phyloP scores from a whole-genome alignment of 2,329 filamentous ascomycete genomes.

The Microcyclosporella mali region DNA sequence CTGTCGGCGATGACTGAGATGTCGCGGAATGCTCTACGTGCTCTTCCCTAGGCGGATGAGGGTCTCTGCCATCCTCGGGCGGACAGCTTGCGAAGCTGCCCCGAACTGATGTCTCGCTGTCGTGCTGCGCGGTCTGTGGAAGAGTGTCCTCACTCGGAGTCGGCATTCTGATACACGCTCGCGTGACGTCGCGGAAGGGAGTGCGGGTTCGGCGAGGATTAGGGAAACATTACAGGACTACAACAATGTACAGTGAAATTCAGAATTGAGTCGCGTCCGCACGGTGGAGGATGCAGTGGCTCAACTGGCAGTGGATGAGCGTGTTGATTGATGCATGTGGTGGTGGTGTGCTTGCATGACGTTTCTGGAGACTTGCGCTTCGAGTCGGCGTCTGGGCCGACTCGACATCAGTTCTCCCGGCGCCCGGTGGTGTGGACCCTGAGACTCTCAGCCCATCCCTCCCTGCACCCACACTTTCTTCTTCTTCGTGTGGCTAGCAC shows the following conservation, averaged over 20 bases:
- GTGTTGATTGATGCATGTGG: neutral
- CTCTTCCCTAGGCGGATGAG: constrained; percentile 23
- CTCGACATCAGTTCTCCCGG: no score
- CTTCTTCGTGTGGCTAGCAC: no score
- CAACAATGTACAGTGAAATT: constrained; percentile 10
- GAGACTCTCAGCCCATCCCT: neutral
- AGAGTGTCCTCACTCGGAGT: constrained; percentile 19
- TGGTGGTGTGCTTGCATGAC: no score
- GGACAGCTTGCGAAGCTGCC: constrained; percentile 37
- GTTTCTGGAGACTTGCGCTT: no score
- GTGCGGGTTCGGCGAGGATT: constrained; percentile 6
- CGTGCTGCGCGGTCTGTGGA: constrained; percentile 1
- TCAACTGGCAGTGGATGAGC: neutral
- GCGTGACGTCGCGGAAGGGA: constrained; percentile 17
- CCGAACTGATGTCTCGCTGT: constrained; percentile 4
- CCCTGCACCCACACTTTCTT: no score
- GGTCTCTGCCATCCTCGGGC: constrained; percentile 25
- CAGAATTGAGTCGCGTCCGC: constrained; percentile 5
- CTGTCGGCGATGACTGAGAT: constrained; percentile 2
- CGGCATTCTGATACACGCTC: constrained; percentile 21
- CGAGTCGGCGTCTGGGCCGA: no score
- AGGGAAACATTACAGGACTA: constrained; percentile 13
- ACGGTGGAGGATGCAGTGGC: constrained; percentile 1
- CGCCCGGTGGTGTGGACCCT: no score
- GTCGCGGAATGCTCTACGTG: constrained; percentile 22